Evolutionary conservation across 345 rosid species (phyloP).

Genomic region (Citrus sp.): DNA sequence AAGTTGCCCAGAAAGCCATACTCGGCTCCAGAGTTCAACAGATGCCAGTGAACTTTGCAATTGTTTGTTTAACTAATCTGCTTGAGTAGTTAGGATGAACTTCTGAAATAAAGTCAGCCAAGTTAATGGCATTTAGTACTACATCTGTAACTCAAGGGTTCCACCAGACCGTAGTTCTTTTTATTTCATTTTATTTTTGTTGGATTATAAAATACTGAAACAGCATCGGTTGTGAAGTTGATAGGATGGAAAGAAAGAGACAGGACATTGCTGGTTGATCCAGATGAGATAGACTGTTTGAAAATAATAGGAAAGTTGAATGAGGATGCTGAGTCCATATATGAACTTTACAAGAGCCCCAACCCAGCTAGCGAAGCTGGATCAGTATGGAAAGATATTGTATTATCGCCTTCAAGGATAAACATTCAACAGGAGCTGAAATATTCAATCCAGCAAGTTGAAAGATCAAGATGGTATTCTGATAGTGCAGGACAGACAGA

Average conservation of each 20-base stretch:
- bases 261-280: slow-evolving; percentile 81
- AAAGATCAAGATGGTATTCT: slow-evolving; percentile 33
- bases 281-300: slow-evolving; percentile 72
- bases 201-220: slow-evolving; percentile 21
- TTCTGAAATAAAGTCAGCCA: neutral
- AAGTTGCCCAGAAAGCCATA: neutral
- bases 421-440: slow-evolving; percentile 74
- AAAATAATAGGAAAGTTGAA: slow-evolving; percentile 61
- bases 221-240: slow-evolving; percentile 44
- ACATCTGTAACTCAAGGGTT: neutral
- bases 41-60: neutral
- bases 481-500: neutral
- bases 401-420: slow-evolving; percentile 79
- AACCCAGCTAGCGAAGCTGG: slow-evolving; percentile 68
- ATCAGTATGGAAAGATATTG: slow-evolving; percentile 95
- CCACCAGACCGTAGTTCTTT: neutral
- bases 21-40: slow-evolving; percentile 1
- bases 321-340: slow-evolving; percentile 75
- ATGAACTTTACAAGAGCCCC: slow-evolving; percentile 64
- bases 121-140: neutral
- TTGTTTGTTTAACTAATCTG: neutral
- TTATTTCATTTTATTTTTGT: neutral
- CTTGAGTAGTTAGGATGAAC: neutral
- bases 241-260: slow-evolving; percentile 98
- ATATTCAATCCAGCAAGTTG: slow-evolving; percentile 60